These are phyloP conservation scores for Amphibolis antarctica DNA, from an alignment of 106 monocot species.

Conservation along the genomic window DNA sequence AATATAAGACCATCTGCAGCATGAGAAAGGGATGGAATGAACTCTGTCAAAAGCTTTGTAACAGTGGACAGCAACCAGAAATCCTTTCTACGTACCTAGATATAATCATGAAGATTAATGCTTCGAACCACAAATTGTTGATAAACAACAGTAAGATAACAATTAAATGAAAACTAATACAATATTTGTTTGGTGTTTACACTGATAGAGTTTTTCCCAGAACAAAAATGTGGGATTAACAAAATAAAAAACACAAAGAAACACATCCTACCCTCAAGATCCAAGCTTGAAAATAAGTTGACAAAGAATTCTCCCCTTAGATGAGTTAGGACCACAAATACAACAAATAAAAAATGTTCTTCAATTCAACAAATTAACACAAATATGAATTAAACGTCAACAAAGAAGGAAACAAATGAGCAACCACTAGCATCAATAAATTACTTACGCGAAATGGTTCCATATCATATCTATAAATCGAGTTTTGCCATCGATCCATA, in stretches of 20 bases:
- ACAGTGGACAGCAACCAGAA: constrained; percentile 91
- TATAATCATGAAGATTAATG: neutral
- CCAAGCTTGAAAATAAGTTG: too few species aligned
- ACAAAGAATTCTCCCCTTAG: too few species aligned
- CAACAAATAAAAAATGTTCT: too few species aligned
- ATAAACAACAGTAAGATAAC: neutral
- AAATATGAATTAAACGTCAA: neutral
- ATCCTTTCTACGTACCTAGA: constrained; percentile 86
- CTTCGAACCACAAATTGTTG: neutral
- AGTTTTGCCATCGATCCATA: constrained; percentile 33
- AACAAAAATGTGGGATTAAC: neutral
- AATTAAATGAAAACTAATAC: neutral
- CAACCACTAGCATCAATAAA: neutral
- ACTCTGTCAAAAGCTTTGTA: constrained; percentile 54
- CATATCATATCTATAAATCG: constrained; percentile 89
- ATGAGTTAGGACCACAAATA: too few species aligned
- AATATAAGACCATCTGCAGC: constrained; percentile 96
- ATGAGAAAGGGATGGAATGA: constrained; percentile 81
- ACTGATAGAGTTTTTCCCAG: neutral
- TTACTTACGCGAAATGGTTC: constrained; percentile 74
- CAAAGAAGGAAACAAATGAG: neutral
- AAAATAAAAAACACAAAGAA: neutral
- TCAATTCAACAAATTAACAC: neutral
- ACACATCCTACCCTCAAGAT: too few species aligned
- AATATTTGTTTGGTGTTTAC: too few species aligned